Percentiles rank a stretch among this genome's conserved stretches.
Conservation (phyloP, 106 monocot genomes). For the Vanilla planifolia region DNA sequence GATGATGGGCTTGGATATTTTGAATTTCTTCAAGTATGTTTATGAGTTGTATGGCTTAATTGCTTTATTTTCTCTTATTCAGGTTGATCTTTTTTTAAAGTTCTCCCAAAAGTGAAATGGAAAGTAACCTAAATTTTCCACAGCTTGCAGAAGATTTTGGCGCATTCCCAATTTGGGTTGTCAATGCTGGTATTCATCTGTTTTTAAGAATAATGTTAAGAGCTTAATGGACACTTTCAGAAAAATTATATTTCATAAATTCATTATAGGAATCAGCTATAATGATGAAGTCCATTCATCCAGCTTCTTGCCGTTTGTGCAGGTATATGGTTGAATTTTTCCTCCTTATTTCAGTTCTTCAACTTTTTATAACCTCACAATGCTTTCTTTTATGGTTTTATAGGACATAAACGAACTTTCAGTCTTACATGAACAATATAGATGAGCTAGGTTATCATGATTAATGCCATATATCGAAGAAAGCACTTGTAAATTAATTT, state of each 20-base stretch:
- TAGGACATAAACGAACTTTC: too few relatives aligned
- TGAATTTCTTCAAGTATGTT: slow-evolving; percentile 80
- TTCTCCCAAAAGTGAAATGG: neutral
- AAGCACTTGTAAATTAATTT: too few relatives aligned
- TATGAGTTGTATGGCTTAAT: neutral
- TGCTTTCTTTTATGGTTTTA: neutral
- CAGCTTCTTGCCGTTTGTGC: slow-evolving; percentile 60
- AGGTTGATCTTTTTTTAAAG: neutral
- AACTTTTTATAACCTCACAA: neutral
- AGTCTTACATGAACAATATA: too few relatives aligned
- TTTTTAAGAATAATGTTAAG: too few relatives aligned
- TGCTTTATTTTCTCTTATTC: neutral
- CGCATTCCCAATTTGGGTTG: slow-evolving; percentile 65
- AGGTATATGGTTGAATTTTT: slow-evolving; percentile 27
- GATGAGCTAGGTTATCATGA: too few relatives aligned
- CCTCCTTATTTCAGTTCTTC: neutral
- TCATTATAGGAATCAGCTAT: slow-evolving; percentile 73
- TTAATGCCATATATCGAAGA: too few relatives aligned
- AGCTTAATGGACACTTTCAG: neutral
- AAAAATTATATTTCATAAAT: neutral
- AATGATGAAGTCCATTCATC: slow-evolving; percentile 69
- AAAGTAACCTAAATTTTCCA: slow-evolving; percentile 10
- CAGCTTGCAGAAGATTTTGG: slow-evolving; percentile 80
- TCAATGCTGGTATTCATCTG: slow-evolving; percentile 57
- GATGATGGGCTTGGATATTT: slow-evolving; percentile 98